Base-by-base conservation (phyloP, 2,329 filamentous ascomycete species). In the Fragosphaeria purpurea region DNA sequence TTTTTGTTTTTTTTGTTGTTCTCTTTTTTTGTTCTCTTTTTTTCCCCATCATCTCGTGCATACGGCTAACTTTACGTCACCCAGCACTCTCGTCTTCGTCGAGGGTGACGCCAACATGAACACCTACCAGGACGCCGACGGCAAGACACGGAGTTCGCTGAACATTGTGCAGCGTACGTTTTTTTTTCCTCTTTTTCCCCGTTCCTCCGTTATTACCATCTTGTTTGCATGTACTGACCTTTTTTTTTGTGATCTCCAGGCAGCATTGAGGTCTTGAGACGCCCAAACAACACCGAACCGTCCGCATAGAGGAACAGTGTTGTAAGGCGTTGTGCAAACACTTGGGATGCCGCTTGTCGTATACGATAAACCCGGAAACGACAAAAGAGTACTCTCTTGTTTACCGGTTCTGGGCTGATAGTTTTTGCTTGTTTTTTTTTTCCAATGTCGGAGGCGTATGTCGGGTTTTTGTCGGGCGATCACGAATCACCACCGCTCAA, bases 111-210 rank as follows among this genome's bases (percentile, higher is more conserved):
- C 84, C 55, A 71, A 70, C 57, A 81, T 91, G 70, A 75, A 70
- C 59, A 72, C 67, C 43, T 91, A 80, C 64, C 77, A 85, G 58
- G 82, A 85, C 59, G 65, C 72, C 51, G 85, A 93, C 44, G 87
- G 87, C 65, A 83, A 83, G 67, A 78, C 71, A 60, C 75, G 74
- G 58, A 78, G 68, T 50, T 63, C 70, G 46, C 65, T 96, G 62
- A 90, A 73, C 67, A 74, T 97, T 60, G 67, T 85, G 47, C 88
- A 95, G 71, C 83, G 91, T 95, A 81, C 62, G 86, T 75, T 33
- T 7, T 10, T 13, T 13, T 3, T 34, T 35, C 9, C 9, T 37
- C 12, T 4, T 22, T 22, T 22, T 22, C 22, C 22, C 22, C 2
- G 22, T 22, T 22, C 22, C 22, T 22, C 22, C 22, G 22, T 22